Evolutionary conservation across 2,329 filamentous ascomycete species (phyloP).

Genomic region (Fusarium staphyleae): DNA sequence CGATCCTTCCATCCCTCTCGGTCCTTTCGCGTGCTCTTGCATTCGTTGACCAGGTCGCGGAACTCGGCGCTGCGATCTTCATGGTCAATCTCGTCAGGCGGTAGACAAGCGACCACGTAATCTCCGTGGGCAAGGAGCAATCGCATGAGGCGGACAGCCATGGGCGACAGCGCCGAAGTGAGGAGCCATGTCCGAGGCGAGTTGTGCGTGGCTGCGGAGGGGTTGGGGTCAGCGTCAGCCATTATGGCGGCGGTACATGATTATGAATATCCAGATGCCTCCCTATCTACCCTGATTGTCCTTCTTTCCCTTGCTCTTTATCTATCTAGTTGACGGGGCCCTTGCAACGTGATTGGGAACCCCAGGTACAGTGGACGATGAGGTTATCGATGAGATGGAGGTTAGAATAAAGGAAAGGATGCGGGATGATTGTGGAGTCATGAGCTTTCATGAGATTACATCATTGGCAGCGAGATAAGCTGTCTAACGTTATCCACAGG

Average conservation of each 20-base stretch:
- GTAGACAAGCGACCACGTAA: conserved; percentile 84
- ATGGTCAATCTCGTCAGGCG: conserved; percentile 79
- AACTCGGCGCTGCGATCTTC: conserved; percentile 80
- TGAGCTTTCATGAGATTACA: conserved; percentile 36
- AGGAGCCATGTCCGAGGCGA: conserved; percentile 92
- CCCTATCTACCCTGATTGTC: conserved; percentile 5
- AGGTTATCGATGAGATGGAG: background rate
- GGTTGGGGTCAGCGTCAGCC: conserved; percentile 46
- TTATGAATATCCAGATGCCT: conserved; percentile 18
- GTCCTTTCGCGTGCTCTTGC: conserved; percentile 67
- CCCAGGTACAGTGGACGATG: background rate
- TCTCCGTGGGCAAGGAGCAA: conserved; percentile 90
- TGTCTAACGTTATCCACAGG: background rate
- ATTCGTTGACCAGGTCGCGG: conserved; percentile 76
- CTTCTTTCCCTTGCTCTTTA: conserved; percentile 18
- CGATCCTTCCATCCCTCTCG: conserved; percentile 82
- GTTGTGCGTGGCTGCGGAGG: conserved; percentile 66
- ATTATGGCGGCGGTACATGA: conserved; percentile 39
- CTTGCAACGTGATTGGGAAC: no score
- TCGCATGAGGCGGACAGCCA: conserved; percentile 82
- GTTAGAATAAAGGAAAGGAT: conserved; percentile 18
- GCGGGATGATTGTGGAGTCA: conserved; percentile 33
- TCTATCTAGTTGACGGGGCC: background rate
- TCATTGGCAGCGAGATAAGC: conserved; percentile 28
- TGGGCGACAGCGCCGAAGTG: conserved; percentile 83